A percentile compares a stretch with the other conserved stretches of the same genome.
phyloP scores from a whole-genome alignment of 257 asterid species.

The Echium plantagineum region DNA sequence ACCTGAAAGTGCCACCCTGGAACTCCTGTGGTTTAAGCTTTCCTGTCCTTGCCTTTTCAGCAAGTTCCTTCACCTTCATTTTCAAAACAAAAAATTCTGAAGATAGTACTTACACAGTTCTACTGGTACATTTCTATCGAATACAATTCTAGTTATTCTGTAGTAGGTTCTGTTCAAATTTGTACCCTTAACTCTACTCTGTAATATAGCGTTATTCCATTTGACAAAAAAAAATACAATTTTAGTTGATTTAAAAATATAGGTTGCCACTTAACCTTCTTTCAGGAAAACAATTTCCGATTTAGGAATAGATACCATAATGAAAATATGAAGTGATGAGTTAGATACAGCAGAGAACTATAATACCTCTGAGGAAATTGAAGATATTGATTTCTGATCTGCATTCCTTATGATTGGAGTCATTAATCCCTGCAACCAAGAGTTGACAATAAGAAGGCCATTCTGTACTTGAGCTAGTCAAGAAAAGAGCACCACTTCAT shows the following conservation, averaged over 20 bases:
- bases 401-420: conserved; percentile 92
- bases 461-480: conserved; percentile 8
- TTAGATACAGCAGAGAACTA: conserved; percentile 6
- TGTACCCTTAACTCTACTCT: too few relatives aligned
- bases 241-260: not conserved
- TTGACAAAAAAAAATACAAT: not conserved
- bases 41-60: conserved; percentile 89
- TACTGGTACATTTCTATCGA: too few relatives aligned
- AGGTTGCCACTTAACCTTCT: not conserved
- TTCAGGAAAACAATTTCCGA: too few relatives aligned
- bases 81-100: conserved; percentile 7
- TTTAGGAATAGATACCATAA: not conserved
- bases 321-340: not conserved
- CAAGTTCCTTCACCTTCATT: conserved; percentile 82
- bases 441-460: conserved; percentile 15
- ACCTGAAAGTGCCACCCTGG: conserved; percentile 99
- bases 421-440: conserved; percentile 77
- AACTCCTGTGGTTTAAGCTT: conserved; percentile 92
- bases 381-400: conserved; percentile 88
- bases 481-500: conserved; percentile 5
- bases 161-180: too few relatives aligned
- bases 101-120: not conserved
- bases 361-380: conserved; percentile 85
- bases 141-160: too few relatives aligned
- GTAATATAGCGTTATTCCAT: too few relatives aligned